These are phyloP conservation scores for Penicillium egyptiacum DNA, from an alignment of 495 filamentous ascomycete genomes.

Conservation along the genomic window DNA sequence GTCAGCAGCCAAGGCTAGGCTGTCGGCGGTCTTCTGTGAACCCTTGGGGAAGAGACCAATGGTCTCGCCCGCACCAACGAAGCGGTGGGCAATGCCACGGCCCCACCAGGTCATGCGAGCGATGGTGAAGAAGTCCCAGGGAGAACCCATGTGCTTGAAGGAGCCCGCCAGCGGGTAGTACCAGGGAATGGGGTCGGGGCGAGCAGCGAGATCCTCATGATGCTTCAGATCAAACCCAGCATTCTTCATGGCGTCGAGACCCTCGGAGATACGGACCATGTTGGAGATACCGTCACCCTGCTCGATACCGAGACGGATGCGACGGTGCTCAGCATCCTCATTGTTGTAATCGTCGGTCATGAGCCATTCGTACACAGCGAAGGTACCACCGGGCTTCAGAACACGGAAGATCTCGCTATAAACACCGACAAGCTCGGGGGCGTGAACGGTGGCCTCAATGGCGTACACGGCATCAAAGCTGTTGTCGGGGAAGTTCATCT, in stretches of 20 bases:
- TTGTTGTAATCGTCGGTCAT: slow-evolving; percentile 98
- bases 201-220: slow-evolving; percentile 87
- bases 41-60: slow-evolving; percentile 75
- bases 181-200: slow-evolving; percentile 79
- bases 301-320: slow-evolving; percentile 93
- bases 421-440: slow-evolving; percentile 89
- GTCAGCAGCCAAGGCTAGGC: slow-evolving; percentile 79
- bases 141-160: slow-evolving; percentile 75
- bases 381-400: slow-evolving; percentile 92
- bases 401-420: slow-evolving; percentile 94
- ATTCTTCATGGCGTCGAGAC: slow-evolving; percentile 78
- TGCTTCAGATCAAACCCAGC: slow-evolving; percentile 84
- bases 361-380: slow-evolving; percentile 98
- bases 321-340: slow-evolving; percentile 79
- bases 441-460: slow-evolving; percentile 96
- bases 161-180: slow-evolving; percentile 89
- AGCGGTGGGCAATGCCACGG: slow-evolving; percentile 70
- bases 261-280: slow-evolving; percentile 91
- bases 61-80: slow-evolving; percentile 76
- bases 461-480: slow-evolving; percentile 95
- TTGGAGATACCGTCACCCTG: slow-evolving; percentile 97
- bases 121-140: slow-evolving; percentile 82
- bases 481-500: slow-evolving; percentile 95
- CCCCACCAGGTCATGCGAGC: slow-evolving; percentile 89
- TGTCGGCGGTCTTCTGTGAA: slow-evolving; percentile 94